These are phyloP conservation scores for Wickerhamiella cacticola DNA, from an alignment of 805 yeast species.

Conservation along the genomic window DNA sequence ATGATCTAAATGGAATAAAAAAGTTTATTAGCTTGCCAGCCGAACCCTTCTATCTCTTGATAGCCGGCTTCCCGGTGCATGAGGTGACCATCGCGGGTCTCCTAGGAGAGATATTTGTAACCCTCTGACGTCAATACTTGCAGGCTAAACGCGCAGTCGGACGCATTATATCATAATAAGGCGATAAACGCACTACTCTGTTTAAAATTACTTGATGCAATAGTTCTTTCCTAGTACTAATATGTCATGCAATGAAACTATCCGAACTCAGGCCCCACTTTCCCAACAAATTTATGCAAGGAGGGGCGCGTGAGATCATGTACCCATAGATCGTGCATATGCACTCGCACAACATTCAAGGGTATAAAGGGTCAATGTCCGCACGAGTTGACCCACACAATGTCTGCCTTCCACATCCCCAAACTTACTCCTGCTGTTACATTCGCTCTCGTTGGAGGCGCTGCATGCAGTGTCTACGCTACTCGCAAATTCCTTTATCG, in stretches of 20 bases:
- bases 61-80: no score
- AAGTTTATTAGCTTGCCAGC: no score
- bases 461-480: constrained; percentile 21
- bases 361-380: constrained; percentile 5
- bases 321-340: constrained; percentile 7
- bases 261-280: background rate
- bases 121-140: background rate
- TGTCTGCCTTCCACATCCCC: constrained; percentile 8
- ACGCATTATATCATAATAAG: background rate
- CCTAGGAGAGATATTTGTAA: background rate
- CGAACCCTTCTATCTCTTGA: no score
- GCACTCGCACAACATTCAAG: background rate
- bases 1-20: no score
- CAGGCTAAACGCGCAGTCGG: background rate
- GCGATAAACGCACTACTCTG: background rate
- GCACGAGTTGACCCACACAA: background rate
- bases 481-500: constrained; percentile 26
- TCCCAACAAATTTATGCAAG: background rate
- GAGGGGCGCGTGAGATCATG: background rate
- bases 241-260: background rate
- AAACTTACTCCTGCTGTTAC: constrained; percentile 17
- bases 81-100: no score
- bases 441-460: constrained; percentile 19
- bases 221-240: background rate
- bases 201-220: background rate